Conservation (phyloP, 176 grass and related monocot genomes). For the Eleusine coracana region DNA sequence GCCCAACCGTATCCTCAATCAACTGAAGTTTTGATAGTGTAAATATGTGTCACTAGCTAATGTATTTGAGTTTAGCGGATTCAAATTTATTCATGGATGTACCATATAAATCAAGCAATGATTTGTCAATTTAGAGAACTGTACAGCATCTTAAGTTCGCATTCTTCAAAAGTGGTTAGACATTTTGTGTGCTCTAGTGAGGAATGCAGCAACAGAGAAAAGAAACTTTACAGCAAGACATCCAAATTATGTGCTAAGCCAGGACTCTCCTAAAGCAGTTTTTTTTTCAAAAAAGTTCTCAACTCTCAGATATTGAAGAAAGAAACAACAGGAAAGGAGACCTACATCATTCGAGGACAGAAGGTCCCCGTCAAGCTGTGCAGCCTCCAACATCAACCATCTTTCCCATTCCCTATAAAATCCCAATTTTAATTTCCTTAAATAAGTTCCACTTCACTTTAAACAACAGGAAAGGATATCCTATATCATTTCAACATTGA, state of each 20-base stretch:
- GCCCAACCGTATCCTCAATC: constrained; percentile 54
- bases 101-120: not conserved
- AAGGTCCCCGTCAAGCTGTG: constrained; percentile 56
- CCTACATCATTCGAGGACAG: constrained; percentile 77
- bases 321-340: constrained; percentile 45
- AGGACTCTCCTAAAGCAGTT: not conserved
- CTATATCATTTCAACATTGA: not conserved
- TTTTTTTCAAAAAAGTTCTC: not conserved
- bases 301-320: constrained; percentile 13
- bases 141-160: not conserved
- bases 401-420: constrained; percentile 95
- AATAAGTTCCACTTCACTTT: constrained; percentile 16
- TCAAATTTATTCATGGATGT: not conserved
- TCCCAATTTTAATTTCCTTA: constrained; percentile 71
- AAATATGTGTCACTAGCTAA: constrained; percentile 10
- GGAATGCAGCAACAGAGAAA: not conserved
- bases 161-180: not conserved
- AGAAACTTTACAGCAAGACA: not conserved
- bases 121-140: not conserved
- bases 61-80: not conserved
- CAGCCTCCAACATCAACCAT: constrained; percentile 87
- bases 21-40: constrained; percentile 34
- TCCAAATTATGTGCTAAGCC: not conserved
- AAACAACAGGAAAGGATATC: no score
- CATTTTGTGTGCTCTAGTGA: not conserved